Evolutionary conservation across 208 protist species (phyloP), one percentile per base, ranked within the genome.

Genomic region (Blechomonas ayalai): DNA sequence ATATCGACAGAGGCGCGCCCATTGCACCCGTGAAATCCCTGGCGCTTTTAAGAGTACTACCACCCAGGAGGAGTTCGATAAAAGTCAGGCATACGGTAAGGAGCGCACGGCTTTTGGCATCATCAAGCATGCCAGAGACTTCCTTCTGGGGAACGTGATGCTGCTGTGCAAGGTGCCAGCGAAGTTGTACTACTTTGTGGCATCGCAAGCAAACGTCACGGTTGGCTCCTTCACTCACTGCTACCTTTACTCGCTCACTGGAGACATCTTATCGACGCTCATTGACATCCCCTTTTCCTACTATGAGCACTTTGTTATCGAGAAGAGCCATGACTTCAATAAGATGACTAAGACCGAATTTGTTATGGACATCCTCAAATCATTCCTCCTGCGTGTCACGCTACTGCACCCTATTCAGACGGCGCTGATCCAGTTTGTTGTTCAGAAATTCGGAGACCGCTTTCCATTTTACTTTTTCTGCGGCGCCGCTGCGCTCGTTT

Each of bases 281-380:
- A 38, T 86, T 6, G 53, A 60, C 3, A 52, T 91, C 8, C 89
- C 89, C 1, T 85, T 80, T 39, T 39, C 36, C 22, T 77, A 86
- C 50, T 96, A 92, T 54, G n/a, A 65, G 6, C 53, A 39, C 15
- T 94, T 96, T 54, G 73, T 90, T 25, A 29, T 95, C 15, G 90
- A 96, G 64, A 63, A 82, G 45, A 65, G 62, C 23, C 73, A 95
- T 54, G 87, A 78, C 2, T 88, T 94, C 57, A 95, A 95, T 64
- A 88, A 87, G 52, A 74, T 68, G 48, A 85, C 90, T 0, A 44
- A 58, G 18, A 33, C 22, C 23, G 68, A 90, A 52, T 96, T 88
- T 45, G 24, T 74, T 23, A 68, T 59, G 42, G 89, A 96, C 52
- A 49, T 47, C 36, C 1, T 81, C 4, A 86, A 93, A 46, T 56